Evolutionary conservation across 371 early-diverging fungal species (phyloP).

Genomic region (Rhizopus delemar): DNA sequence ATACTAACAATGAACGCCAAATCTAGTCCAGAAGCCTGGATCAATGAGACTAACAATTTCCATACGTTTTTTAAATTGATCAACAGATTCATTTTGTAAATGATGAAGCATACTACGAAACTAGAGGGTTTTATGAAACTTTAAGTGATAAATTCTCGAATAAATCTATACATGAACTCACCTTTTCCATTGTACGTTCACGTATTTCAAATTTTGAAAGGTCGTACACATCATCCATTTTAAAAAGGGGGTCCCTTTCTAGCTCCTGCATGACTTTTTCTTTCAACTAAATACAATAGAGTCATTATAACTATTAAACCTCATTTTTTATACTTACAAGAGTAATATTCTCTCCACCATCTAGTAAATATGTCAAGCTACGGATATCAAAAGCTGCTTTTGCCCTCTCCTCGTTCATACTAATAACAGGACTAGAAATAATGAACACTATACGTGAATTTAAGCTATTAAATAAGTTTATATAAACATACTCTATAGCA

Average conservation of each 20-base stretch:
- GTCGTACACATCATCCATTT: constrained; percentile 79
- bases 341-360: constrained; percentile 74
- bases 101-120: constrained; percentile 74
- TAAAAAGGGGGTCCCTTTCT: constrained; percentile 87
- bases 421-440: constrained; percentile 36
- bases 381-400: constrained; percentile 76
- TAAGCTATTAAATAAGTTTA: background rate
- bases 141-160: no score
- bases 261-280: constrained; percentile 84
- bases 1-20: constrained; percentile 80
- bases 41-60: constrained; percentile 80
- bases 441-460: background rate
- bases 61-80: constrained; percentile 80
- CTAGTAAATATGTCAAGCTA: constrained; percentile 82
- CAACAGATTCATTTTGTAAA: constrained; percentile 74
- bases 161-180: constrained; percentile 1
- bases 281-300: constrained; percentile 50
- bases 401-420: constrained; percentile 70
- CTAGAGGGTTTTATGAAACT: constrained; percentile 18
- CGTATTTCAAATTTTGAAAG: constrained; percentile 76
- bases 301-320: background rate
- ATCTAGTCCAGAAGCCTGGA: constrained; percentile 91
- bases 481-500: constrained; percentile 23
- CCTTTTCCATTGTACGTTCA: constrained; percentile 87
- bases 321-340: constrained; percentile 32